phyloP scores from a whole-genome alignment of 257 asterid genomes.

The Solanum corneliomulleri region DNA sequence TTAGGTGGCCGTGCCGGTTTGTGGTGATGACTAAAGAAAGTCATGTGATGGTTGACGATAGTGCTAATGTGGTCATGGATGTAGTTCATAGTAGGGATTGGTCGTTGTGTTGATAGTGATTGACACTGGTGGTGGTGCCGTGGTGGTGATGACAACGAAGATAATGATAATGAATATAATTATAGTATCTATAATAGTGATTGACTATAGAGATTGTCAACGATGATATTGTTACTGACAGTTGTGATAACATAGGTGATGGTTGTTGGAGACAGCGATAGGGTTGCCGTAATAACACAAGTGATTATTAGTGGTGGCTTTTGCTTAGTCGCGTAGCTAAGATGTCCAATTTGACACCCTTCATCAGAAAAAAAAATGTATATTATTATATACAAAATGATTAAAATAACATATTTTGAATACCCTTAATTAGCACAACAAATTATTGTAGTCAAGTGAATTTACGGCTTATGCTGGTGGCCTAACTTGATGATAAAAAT shows the following conservation, averaged over 20 bases:
- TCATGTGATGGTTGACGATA: neutral
- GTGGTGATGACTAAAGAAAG: neutral
- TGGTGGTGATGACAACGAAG: neutral
- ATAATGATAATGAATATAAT: neutral
- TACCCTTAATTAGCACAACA: too few species aligned
- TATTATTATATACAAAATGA: too few species aligned
- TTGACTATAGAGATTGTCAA: neutral
- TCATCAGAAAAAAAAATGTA: too few species aligned
- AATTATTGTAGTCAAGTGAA: too few species aligned
- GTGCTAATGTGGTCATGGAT: neutral
- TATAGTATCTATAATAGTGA: neutral
- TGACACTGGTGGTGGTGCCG: neutral
- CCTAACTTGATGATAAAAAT: neutral
- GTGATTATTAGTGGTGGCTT: neutral
- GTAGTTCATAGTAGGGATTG: neutral
- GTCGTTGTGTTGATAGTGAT: neutral
- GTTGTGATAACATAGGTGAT: neutral
- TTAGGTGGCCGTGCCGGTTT: neutral
- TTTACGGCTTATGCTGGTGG: neutral
- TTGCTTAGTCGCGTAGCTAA: neutral
- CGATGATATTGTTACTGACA: neutral
- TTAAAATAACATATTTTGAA: too few species aligned
- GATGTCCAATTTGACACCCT: too few species aligned
- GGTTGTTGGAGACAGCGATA: rapidly evolving
- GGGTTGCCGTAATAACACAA: neutral